Conservation (phyloP, 164 flowering plant species). For the Litsea cubeba region DNA sequence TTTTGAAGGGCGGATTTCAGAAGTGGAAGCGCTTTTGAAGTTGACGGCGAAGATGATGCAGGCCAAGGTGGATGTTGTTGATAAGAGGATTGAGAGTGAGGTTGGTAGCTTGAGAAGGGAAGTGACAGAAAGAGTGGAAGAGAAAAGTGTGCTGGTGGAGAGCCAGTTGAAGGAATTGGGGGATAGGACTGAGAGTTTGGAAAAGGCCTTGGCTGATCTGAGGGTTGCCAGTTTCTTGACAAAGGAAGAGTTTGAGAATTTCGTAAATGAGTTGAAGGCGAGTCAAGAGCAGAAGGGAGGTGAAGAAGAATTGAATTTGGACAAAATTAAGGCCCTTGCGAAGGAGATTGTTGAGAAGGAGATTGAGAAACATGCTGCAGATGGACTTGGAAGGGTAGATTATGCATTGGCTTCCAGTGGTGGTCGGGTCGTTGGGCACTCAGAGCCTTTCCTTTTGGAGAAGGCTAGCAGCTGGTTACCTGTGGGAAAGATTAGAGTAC, state of each 20-base stretch:
- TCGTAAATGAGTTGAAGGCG: conserved; percentile 40
- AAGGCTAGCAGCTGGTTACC: conserved; percentile 26
- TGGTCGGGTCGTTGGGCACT: conserved; percentile 55
- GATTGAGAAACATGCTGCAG: conserved; percentile 76
- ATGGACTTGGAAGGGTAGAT: conserved; percentile 78
- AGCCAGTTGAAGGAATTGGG: background rate
- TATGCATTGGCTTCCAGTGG: conserved; percentile 70
- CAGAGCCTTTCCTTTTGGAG: conserved; percentile 35
- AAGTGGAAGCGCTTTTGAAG: conserved; percentile 52
- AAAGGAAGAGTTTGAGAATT: conserved; percentile 45
- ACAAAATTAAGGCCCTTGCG: conserved; percentile 53
- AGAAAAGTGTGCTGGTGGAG: conserved; percentile 4
- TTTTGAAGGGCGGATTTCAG: conserved; percentile 52
- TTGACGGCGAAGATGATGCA: conserved; percentile 56
- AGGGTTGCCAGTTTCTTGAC: conserved; percentile 26
- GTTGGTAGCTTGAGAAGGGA: conserved; percentile 26
- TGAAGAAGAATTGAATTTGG: conserved; percentile 35
- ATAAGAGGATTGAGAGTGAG: conserved; percentile 25
- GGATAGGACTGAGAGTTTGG: background rate
- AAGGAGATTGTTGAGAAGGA: conserved; percentile 62
- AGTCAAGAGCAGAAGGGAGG: conserved; percentile 1
- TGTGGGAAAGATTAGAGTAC: conserved; percentile 19
- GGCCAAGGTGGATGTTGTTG: conserved; percentile 54
- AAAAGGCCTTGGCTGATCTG: background rate
- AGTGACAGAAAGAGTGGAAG: conserved; percentile 19